These are phyloP conservation scores for Cicer yamashitae DNA, from an alignment of 306 rosid species.

Conservation along the genomic window DNA sequence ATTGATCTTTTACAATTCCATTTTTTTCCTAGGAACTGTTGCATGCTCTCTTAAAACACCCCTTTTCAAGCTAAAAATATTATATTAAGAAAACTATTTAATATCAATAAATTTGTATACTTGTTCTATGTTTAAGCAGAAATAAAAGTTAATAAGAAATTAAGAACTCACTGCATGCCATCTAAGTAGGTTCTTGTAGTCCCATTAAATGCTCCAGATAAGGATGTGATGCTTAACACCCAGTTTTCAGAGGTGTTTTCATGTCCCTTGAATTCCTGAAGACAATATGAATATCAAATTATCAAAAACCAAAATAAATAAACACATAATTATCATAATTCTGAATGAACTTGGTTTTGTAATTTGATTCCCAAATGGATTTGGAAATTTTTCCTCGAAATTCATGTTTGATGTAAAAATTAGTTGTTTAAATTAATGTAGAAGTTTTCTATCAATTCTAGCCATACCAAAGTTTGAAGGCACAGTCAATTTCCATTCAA, in stretches of 20 bases:
- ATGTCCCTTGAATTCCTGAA: constrained; percentile 81
- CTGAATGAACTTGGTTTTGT: not conserved
- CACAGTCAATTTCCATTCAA: not conserved
- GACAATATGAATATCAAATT: constrained; percentile 40
- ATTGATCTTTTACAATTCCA: constrained; percentile 30
- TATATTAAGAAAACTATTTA: not conserved
- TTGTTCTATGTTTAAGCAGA: not conserved
- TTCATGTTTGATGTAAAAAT: not conserved
- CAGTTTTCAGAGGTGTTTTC: constrained; percentile 83
- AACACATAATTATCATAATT: not conserved
- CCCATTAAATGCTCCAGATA: constrained; percentile 98
- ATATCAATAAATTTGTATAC: not conserved
- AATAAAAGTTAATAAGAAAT: constrained; percentile 15
- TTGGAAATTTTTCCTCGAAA: no score
- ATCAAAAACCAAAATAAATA: constrained; percentile 19
- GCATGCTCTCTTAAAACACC: not conserved
- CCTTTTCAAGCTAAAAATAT: not conserved
- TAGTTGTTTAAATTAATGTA: not conserved
- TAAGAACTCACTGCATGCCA: constrained; percentile 89
- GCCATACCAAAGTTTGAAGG: not conserved
- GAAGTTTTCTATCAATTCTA: not conserved
- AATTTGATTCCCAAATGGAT: no score
- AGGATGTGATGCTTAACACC: constrained; percentile 81
- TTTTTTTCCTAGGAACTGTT: constrained; percentile 9
- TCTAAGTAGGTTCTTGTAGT: constrained; percentile 93